Conservation (phyloP, 2,329 filamentous ascomycete species). For the Ophiostoma triangulosporum region DNA sequence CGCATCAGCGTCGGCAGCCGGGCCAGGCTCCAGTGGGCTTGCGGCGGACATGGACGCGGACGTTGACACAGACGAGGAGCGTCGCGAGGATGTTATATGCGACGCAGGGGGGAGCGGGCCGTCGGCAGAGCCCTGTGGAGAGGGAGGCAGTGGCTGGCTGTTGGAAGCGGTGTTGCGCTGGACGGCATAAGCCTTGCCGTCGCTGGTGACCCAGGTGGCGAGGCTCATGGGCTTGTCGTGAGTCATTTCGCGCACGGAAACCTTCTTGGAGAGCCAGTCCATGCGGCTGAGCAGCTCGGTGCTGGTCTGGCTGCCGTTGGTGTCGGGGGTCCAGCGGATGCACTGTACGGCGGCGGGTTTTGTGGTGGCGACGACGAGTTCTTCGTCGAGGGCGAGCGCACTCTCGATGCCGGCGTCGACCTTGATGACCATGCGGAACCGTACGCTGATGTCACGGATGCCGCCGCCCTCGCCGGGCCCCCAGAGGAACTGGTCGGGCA, state of each 20-base stretch:
- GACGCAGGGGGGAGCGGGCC: not conserved
- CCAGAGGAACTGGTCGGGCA: constrained; percentile 50
- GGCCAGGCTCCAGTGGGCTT: not conserved
- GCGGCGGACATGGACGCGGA: not conserved
- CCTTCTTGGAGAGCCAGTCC: constrained; percentile 69
- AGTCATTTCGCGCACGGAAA: constrained; percentile 68
- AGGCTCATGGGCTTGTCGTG: constrained; percentile 95
- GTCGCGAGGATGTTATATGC: not conserved
- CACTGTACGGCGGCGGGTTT: constrained; percentile 94
- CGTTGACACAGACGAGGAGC: not conserved
- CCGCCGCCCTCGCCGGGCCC: constrained; percentile 72
- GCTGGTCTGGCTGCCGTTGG: constrained; percentile 67
- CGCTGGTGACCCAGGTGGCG: constrained; percentile 79
- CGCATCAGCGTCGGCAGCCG: not conserved
- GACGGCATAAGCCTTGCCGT: constrained; percentile 81
- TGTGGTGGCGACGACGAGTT: constrained; percentile 78
- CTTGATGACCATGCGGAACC: constrained; percentile 95
- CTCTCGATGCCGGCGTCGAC: constrained; percentile 89
- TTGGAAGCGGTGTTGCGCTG: constrained; percentile 41
- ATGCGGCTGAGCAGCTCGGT: constrained; percentile 84
- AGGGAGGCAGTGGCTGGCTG: not conserved
- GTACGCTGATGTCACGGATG: constrained; percentile 74
- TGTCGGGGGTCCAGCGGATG: constrained; percentile 86
- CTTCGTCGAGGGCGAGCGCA: constrained; percentile 79
- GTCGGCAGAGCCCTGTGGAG: not conserved